Conservation (phyloP, 2,329 filamentous ascomycete species). For the Hypomyces rosellus region DNA sequence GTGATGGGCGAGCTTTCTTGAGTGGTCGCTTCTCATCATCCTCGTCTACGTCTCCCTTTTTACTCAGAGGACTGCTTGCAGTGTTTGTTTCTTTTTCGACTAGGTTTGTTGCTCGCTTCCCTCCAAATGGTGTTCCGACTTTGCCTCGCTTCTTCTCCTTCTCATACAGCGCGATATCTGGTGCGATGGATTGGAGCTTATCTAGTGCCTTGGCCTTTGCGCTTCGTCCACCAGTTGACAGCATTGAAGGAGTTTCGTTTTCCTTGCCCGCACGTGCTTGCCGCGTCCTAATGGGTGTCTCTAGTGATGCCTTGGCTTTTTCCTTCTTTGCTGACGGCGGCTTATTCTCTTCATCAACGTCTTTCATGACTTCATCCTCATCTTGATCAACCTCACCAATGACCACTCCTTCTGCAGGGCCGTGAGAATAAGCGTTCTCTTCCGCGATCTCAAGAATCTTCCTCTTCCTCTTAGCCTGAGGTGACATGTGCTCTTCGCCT, state of each 20-base stretch:
- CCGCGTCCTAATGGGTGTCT: conserved; percentile 36
- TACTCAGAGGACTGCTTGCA: conserved; percentile 36
- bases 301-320: conserved; percentile 14
- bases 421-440: conserved; percentile 43
- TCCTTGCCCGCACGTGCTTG: conserved; percentile 63
- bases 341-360: conserved; percentile 17
- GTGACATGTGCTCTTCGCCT: conserved; percentile 39
- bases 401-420: conserved; percentile 41
- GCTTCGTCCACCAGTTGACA: conserved; percentile 68
- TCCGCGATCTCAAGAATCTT: conserved; percentile 44
- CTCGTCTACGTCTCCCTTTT: conserved; percentile 33
- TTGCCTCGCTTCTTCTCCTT: conserved; percentile 80
- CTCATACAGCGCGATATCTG: conserved; percentile 84
- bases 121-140: conserved; percentile 50
- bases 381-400: conserved; percentile 34
- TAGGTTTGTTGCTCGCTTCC: conserved; percentile 54
- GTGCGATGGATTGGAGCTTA: conserved; percentile 67
- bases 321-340: conserved; percentile 4
- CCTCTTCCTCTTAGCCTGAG: conserved; percentile 41
- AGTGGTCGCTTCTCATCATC: conserved; percentile 36
- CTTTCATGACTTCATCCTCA: conserved; percentile 38
- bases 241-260: conserved; percentile 68
- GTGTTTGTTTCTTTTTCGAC: conserved; percentile 45
- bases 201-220: conserved; percentile 82
- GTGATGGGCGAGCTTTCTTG: conserved; percentile 55